Evolutionary conservation across 2,329 filamentous ascomycete species (phyloP).

Genomic region (Neonectria sp.): DNA sequence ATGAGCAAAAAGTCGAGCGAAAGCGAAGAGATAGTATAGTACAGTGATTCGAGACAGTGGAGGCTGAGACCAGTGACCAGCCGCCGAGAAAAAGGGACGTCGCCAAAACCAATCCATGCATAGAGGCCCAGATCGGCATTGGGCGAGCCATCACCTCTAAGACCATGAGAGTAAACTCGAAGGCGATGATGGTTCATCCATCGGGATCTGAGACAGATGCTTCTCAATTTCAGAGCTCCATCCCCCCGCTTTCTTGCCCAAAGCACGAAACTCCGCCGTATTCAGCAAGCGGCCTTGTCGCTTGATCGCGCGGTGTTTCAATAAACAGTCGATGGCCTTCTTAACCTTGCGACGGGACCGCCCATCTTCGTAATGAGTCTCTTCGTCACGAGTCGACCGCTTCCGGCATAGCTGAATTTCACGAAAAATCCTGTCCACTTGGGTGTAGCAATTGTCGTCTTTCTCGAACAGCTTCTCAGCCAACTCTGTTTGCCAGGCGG

Average conservation of each 20-base stretch:
- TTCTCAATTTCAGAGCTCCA: background rate
- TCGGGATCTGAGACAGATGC: background rate
- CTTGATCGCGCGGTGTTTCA: background rate
- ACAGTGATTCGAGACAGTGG: background rate
- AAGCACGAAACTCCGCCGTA: background rate
- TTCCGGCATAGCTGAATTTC: background rate
- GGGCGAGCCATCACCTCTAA: background rate
- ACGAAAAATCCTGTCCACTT: background rate
- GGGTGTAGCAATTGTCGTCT: background rate
- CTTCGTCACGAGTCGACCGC: background rate
- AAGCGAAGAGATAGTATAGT: background rate
- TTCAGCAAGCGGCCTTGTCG: background rate
- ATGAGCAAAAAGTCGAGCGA: background rate
- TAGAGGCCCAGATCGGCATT: background rate
- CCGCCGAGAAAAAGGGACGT: background rate
- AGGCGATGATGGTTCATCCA: background rate
- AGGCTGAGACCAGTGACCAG: background rate
- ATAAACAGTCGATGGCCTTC: background rate
- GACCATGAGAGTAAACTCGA: background rate
- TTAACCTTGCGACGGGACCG: background rate
- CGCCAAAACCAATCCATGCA: no score
- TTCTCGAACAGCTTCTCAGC: background rate
- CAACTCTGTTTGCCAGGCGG: background rate
- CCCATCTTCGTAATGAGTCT: no score
- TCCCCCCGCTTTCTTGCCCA: background rate